Base-by-base conservation (phyloP, 1,284 basidiomycete genomes). In the Naganishia cerealis region DNA sequence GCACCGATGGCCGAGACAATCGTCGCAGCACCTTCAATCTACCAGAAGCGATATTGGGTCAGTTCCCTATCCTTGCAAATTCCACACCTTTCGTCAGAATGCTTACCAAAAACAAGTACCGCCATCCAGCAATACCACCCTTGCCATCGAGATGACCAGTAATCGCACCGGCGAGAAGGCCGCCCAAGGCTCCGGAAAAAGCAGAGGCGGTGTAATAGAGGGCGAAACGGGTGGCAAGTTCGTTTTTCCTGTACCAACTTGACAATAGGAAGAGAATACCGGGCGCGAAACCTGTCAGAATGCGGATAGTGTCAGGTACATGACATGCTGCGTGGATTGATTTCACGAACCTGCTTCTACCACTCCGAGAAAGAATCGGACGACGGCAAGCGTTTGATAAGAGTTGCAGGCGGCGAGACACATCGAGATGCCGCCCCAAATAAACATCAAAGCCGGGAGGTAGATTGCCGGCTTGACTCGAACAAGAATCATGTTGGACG, bases 151-250 rank as follows among this genome's bases (percentile, higher is more conserved):
- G 73, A 52, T 79, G 65, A 52, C 79, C 71, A 33, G 78, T 78
- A 67, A 82, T 80, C 7, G 78, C 72, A 50, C 80, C 81, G 0
- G 81, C 81, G 15, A 82, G 72, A 3, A 82, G 75, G 57, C 81
- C 81, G 15, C 75, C 77, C 72, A 82, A 78, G 4, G 80, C 80
- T 38, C 81, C 81, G 9, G 77, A 77, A 9, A 81, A 70, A 5
- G 78, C 78, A 13, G 81, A 80, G 15, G 80, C 79, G 29, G 79
- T 78, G 75, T 80, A 77, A 74, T 80, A 81, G 67, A 81, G 70
- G 40, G 74, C 71, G 72, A 75, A 79, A 24, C 78, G 74, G 6
- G 69, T 70, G 3, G 78, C 73, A 7, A 79, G 71, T 62, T 79
- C 78, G 70, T 77, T 76, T 61, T 75, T 71, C 10, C 69, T 16